Conservation (phyloP, 495 filamentous ascomycete genomes). For the Lasiosphaeria hispida region DNA sequence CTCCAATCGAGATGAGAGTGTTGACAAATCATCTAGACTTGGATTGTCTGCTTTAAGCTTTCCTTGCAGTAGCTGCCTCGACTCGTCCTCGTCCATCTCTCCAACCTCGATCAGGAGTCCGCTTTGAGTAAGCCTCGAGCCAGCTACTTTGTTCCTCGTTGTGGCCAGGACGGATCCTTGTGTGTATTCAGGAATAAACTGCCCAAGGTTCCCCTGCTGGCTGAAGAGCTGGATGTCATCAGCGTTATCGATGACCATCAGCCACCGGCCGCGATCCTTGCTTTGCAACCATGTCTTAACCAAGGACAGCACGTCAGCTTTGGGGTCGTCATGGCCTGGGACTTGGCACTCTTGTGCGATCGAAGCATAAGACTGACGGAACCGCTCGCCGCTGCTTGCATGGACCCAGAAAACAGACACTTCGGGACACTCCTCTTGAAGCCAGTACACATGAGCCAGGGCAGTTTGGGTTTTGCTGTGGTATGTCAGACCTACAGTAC, state of each 20-base stretch:
- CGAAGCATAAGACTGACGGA: constrained; percentile 39
- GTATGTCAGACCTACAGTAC: neutral
- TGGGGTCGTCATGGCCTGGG: constrained; percentile 28
- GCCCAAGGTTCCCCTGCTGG: neutral
- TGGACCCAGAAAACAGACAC: constrained; percentile 48
- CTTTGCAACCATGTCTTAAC: constrained; percentile 40
- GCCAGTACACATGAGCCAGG: constrained; percentile 46
- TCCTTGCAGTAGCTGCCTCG: constrained; percentile 11
- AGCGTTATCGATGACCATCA: constrained; percentile 52
- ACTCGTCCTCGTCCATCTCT: constrained; percentile 30
- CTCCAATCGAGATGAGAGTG: constrained; percentile 33
- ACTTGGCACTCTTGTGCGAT: constrained; percentile 39
- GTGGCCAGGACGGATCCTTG: constrained; percentile 41
- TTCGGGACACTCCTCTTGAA: constrained; percentile 30
- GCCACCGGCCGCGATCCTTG: constrained; percentile 38
- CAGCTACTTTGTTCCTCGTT: constrained; percentile 35
- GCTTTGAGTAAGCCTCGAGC: constrained; percentile 15
- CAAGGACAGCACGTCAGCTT: constrained; percentile 33
- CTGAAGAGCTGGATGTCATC: constrained; percentile 43
- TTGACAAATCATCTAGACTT: neutral
- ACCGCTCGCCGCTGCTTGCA: constrained; percentile 35
- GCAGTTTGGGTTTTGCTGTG: constrained; percentile 55
- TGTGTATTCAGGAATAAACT: constrained; percentile 29
- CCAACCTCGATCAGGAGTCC: constrained; percentile 17
- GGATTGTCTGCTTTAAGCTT: constrained; percentile 1